A percentile compares a stretch with the other conserved stretches of the same genome.
Conservation (phyloP, 345 rosid species). For the Hirschfeldia incana region DNA sequence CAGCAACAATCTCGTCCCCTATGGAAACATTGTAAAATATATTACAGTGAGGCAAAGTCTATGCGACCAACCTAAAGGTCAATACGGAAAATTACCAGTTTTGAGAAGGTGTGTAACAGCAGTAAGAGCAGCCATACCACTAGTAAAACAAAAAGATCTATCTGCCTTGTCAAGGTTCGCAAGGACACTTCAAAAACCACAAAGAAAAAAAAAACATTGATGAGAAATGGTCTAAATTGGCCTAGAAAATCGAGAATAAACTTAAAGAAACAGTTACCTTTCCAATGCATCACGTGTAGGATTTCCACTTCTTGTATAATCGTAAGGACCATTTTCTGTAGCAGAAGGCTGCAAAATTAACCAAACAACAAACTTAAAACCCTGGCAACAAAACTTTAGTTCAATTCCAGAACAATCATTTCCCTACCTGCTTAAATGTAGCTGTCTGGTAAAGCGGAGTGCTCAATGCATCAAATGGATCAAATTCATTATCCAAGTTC, state of each 20-base stretch:
- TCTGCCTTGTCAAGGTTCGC: conserved; percentile 96
- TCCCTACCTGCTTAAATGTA: conserved; percentile 81
- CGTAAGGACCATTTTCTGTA: conserved; percentile 70
- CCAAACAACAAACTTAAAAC: background rate
- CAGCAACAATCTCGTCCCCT: too few relatives aligned
- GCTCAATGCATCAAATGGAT: conserved; percentile 81
- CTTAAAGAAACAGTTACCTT: conserved; percentile 45
- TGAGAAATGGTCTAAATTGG: background rate
- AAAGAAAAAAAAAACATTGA: background rate
- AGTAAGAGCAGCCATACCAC: conserved; percentile 98
- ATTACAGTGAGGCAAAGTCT: too few relatives aligned
- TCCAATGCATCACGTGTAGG: conserved; percentile 88
- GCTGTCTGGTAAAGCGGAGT: conserved; percentile 92
- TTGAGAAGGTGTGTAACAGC: conserved; percentile 74
- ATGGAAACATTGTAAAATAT: too few relatives aligned
- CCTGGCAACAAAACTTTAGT: background rate
- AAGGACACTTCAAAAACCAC: conserved; percentile 51
- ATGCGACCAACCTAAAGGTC: too few relatives aligned
- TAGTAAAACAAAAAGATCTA: conserved; percentile 92
- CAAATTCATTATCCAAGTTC: conserved; percentile 69
- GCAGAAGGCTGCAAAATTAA: conserved; percentile 73
- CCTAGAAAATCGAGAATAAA: background rate
- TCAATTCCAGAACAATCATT: background rate
- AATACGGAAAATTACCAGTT: conserved; percentile 28
- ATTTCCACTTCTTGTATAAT: conserved; percentile 97